phyloP scores from a whole-genome alignment of 139 green algal genomes.

The Chlorella ohadii region DNA sequence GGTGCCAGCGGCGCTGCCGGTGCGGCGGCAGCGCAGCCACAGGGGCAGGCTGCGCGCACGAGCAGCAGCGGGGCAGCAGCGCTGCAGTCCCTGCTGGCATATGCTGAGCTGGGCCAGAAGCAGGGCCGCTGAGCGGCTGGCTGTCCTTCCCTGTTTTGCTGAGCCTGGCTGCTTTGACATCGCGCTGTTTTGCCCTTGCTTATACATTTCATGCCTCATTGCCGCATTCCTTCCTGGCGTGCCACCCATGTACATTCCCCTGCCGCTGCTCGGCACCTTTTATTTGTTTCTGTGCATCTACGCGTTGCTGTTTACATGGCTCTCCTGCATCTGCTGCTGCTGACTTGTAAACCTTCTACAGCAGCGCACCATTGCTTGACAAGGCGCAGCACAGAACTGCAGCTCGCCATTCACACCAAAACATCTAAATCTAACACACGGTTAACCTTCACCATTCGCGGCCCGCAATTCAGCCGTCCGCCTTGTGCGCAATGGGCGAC shows the following conservation, averaged over 20 bases:
- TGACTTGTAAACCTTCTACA: not conserved
- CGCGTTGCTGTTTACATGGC: not conserved
- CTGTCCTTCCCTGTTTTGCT: no score
- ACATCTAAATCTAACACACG: no score
- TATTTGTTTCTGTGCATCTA: no score
- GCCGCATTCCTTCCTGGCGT: no score
- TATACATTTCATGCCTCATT: not conserved
- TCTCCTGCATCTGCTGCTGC: not conserved
- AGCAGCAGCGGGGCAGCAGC: not conserved
- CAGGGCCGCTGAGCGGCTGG: not conserved
- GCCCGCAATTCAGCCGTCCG: not conserved
- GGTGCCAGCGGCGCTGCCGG: not conserved
- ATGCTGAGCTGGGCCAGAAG: constrained; percentile 17
- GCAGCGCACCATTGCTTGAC: not conserved
- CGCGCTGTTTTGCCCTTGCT: not conserved
- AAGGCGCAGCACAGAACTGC: no score
- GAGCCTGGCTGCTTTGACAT: not conserved
- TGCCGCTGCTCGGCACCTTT: no score
- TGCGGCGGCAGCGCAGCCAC: not conserved
- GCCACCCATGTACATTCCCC: not conserved
- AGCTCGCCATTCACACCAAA: no score
- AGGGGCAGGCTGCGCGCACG: not conserved
- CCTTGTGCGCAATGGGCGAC: not conserved
- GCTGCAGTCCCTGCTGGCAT: not conserved
- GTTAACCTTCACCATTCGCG: no score